Base-by-base conservation (phyloP, 108 stramenopile genomes). In the Nitzschia inconspicua region DNA sequence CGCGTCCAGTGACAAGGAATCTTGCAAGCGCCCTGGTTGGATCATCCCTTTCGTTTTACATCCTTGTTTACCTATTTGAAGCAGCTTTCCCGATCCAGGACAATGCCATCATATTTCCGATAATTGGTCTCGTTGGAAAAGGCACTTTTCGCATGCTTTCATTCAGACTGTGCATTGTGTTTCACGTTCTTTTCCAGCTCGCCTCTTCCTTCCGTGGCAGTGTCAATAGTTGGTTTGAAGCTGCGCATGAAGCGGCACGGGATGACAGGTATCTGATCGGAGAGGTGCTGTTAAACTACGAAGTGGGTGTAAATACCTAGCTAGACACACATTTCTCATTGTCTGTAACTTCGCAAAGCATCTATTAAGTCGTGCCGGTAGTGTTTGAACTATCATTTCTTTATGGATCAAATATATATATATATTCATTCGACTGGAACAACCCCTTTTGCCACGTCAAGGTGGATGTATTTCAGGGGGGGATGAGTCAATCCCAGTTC, bases 201-300 rank as follows among this genome's bases (percentile, higher is more conserved):
- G 34, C 72, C n/a, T 50, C 46, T 4, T 60, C 67, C 18, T 63
- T 50, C 20, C 65, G 65, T 22, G 22, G 16, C 7, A 59, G 48
- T 1, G 47, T 74, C 7, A 47, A 68, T 16, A 35, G 56, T 44
- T 93, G 87, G 87, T 89, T 86, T 47, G 51, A 82, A 51, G 77
- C 78, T 23, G 91, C 79, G 10, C 91, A 93, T 59, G 72, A 84
- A 34, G 77, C 84, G 37, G 91, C 91, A 3, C 65, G 91, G n/a
- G 91, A 93, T 44, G 87, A 89, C 68, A 76, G 85, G 39, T 93
- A 89, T 53, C 65, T 93, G 44, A 72, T 86, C 23, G 91, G 91
- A 14, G 82, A 93, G 58, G 47, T 85, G 14, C 77, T 93, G 2
- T 36, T 81, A 67, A 87, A 86, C 53, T 87, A 87, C 54, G 65